Percentiles rank a stretch among this genome's conserved stretches.
phyloP scores from a whole-genome alignment of 768 basidiomycete genomes.

The Calocybe cyanea region DNA sequence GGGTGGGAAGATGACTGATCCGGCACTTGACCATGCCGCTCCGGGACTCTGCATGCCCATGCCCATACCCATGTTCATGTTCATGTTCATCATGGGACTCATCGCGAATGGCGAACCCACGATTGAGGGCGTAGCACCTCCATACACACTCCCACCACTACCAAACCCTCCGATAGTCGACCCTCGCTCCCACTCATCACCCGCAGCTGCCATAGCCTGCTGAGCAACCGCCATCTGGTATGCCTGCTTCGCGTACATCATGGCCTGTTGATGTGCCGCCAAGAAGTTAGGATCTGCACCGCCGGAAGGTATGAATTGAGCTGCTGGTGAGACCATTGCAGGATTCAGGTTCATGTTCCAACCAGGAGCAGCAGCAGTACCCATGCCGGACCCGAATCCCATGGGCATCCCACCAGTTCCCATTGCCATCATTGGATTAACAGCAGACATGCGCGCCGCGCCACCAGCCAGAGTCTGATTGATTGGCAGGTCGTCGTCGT shows the following conservation, averaged over 20 bases:
- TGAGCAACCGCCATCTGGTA: constrained; percentile 90
- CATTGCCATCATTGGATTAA: constrained; percentile 45
- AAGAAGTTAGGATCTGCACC: constrained; percentile 56
- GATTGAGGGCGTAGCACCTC: constrained; percentile 23
- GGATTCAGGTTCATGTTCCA: constrained; percentile 25
- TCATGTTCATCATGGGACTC: constrained; percentile 27
- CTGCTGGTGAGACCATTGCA: constrained; percentile 16
- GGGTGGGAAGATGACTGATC: constrained; percentile 48
- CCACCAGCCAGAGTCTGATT: constrained; percentile 31
- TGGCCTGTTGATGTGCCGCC: constrained; percentile 83
- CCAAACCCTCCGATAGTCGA: constrained; percentile 51
- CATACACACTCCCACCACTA: constrained; percentile 19
- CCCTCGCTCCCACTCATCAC: constrained; percentile 86
- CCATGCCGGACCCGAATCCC: constrained; percentile 22
- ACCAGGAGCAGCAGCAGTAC: constrained; percentile 11
- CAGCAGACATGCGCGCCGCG: constrained; percentile 35
- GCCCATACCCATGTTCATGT: constrained; percentile 39
- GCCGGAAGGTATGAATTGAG: background rate
- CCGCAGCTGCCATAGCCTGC: constrained; percentile 86
- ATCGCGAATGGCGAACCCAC: constrained; percentile 31
- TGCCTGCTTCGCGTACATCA: constrained; percentile 83
- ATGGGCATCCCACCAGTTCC: constrained; percentile 27
- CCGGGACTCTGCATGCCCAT: constrained; percentile 32
- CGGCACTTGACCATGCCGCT: constrained; percentile 38
- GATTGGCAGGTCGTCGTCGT: constrained; percentile 45